Base-by-base conservation (phyloP, 176 grass and related monocot species). In the Carex myosuroides region DNA sequence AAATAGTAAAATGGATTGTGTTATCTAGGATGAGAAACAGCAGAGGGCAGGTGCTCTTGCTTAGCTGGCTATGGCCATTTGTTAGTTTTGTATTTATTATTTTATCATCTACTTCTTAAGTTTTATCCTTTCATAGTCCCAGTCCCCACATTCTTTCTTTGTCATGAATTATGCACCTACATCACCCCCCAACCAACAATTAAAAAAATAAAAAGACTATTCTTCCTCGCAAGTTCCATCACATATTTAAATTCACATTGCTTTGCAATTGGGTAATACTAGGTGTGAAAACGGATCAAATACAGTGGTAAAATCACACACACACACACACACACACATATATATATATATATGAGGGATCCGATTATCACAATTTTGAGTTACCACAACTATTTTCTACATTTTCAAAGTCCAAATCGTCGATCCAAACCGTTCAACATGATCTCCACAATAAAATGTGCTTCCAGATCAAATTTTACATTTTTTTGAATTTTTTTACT, bases 121-220 rank as follows among this genome's bases (percentile, higher is more conserved):
- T 35, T 78, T 76, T 26, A 18, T 56, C n/a, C 52, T 56, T 33
- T 13, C 13, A 5, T 70, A 16, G 22, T 77, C 73, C 73, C 73
- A 16, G 22, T 77, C 73, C 73, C 73, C 73, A 77, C 73, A 77
- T 56, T 77, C 12, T 76, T 76, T 77, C 50, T 26, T 78, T 57
- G 22, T 57, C 48, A 78, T 11, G 2, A 57, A 78, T 78, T 52
- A 78, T 57, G 50, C 73, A 78, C 52, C 52, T 78, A 78, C 52
- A 78, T 56, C 56, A 26, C 9, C 73, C 68, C 20, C 73, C 26
- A 78, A 57, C 73, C 22, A 78, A 78, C 52, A 78, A 57, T 78
- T 78, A 13, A 16, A 76, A 16, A 76, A 57, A 30, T 53, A 77
- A 29, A 64, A 30, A 44, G 26, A 78, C 57, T 18, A 52, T 78